These are phyloP conservation scores for Ophiostoma piceae DNA, from an alignment of 2,329 filamentous ascomycete species.

Conservation along the genomic window DNA sequence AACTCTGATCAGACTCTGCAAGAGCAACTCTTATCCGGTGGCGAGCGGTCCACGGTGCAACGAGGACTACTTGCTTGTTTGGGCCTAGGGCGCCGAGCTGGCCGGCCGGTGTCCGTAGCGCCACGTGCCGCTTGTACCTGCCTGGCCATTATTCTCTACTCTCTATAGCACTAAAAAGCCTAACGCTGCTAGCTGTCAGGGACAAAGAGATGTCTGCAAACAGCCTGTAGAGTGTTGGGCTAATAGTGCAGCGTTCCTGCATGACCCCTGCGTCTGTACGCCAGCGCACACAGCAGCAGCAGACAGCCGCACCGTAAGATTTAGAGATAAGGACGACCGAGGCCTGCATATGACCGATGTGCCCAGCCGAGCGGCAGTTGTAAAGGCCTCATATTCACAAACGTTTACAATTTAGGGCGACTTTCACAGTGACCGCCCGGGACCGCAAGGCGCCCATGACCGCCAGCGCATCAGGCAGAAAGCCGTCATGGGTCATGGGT, in stretches of 20 bases:
- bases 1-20: background rate
- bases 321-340: background rate
- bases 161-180: background rate
- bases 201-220: background rate
- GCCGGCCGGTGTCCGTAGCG: constrained; percentile 14
- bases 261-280: background rate
- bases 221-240: background rate
- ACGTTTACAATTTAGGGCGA: background rate
- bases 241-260: background rate
- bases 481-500: background rate
- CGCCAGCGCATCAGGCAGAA: constrained; percentile 1
- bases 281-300: too few relatives aligned
- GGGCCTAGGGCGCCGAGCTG: background rate
- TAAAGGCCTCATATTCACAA: background rate
- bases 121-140: constrained; percentile 15
- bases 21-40: background rate
- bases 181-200: background rate
- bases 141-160: background rate
- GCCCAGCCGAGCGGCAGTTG: background rate
- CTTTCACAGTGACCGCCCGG: background rate
- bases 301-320: too few relatives aligned
- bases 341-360: background rate
- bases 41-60: background rate
- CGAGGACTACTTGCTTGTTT: constrained; percentile 3
- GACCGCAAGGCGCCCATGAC: too few relatives aligned